phyloP scores from a whole-genome alignment of 2,329 filamentous ascomycete species.

The Ophiosphaerella korrae region DNA sequence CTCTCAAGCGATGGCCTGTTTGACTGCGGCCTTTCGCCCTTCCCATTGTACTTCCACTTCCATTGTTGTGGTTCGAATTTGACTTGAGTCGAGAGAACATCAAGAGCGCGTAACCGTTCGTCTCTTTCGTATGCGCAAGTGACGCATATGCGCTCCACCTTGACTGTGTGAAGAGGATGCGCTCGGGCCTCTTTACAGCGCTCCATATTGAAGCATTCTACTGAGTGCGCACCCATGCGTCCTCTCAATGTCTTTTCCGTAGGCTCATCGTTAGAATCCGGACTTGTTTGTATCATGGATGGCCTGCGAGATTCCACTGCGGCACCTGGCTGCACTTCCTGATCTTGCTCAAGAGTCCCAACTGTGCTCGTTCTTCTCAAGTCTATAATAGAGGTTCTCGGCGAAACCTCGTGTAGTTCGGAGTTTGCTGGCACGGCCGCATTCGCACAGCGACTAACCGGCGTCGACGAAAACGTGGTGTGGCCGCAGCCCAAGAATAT shows the following conservation, averaged over 20 bases:
- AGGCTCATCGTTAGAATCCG: neutral
- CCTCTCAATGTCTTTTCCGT: neutral
- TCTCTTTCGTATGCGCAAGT: slow-evolving; percentile 10
- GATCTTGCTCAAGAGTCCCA: neutral
- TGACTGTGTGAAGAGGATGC: slow-evolving; percentile 16
- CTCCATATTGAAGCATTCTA: neutral
- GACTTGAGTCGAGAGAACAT: neutral
- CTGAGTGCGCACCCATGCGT: too few species aligned
- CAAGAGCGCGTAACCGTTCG: slow-evolving; percentile 5
- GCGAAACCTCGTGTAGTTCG: slow-evolving; percentile 1
- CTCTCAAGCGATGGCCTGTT: neutral
- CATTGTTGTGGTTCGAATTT: slow-evolving; percentile 7
- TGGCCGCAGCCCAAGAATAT: slow-evolving; percentile 53
- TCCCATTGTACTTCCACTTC: slow-evolving; percentile 11
- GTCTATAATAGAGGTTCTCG: neutral
- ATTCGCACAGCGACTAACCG: slow-evolving; percentile 42
- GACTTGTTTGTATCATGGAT: too few species aligned
- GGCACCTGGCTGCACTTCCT: too few species aligned
- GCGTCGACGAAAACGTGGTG: slow-evolving; percentile 38
- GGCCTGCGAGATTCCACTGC: too few species aligned
- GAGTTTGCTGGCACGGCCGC: neutral
- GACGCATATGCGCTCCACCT: slow-evolving; percentile 13
- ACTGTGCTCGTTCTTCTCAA: neutral
- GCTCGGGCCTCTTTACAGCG: slow-evolving; percentile 10
- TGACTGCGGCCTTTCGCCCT: neutral